phyloP scores from a whole-genome alignment of 805 yeast genomes.

The Candida xyloterini region DNA sequence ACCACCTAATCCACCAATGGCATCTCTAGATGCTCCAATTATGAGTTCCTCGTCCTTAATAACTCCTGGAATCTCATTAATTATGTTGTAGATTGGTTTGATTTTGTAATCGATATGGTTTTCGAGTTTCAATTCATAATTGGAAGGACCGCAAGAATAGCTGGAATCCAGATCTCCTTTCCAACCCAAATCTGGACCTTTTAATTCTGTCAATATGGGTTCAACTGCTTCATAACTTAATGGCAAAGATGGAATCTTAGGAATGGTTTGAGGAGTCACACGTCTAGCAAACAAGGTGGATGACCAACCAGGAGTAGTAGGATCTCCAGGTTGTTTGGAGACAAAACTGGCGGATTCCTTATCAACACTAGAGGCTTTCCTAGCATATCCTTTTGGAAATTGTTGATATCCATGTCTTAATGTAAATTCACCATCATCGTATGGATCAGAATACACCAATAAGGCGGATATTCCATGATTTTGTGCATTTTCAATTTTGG shows the following conservation, averaged over 20 bases:
- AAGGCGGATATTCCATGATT: slow-evolving; percentile 61
- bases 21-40: slow-evolving; percentile 56
- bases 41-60: slow-evolving; percentile 50
- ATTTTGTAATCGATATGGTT: slow-evolving; percentile 42
- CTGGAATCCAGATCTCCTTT: slow-evolving; percentile 41
- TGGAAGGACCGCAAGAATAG: slow-evolving; percentile 48
- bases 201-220: slow-evolving; percentile 39
- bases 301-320: slow-evolving; percentile 72
- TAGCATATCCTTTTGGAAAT: slow-evolving; percentile 65
- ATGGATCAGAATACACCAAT: slow-evolving; percentile 53
- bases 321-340: slow-evolving; percentile 69
- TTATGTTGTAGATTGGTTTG: slow-evolving; percentile 46
- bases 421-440: slow-evolving; percentile 57
- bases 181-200: slow-evolving; percentile 39
- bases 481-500: slow-evolving; percentile 62
- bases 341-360: slow-evolving; percentile 59
- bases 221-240: slow-evolving; percentile 41
- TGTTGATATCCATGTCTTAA: slow-evolving; percentile 51
- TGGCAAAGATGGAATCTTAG: slow-evolving; percentile 54
- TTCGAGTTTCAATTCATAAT: slow-evolving; percentile 34
- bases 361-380: slow-evolving; percentile 58
- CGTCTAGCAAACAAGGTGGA: slow-evolving; percentile 44
- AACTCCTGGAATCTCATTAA: slow-evolving; percentile 56
- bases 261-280: slow-evolving; percentile 41
- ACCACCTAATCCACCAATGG: slow-evolving; percentile 49